A percentile compares a stretch with the other conserved stretches of the same genome.
These are phyloP conservation scores for Choanephora cucurbitarum DNA, from an alignment of 371 early-diverging fungal genomes.

Conservation along the genomic window DNA sequence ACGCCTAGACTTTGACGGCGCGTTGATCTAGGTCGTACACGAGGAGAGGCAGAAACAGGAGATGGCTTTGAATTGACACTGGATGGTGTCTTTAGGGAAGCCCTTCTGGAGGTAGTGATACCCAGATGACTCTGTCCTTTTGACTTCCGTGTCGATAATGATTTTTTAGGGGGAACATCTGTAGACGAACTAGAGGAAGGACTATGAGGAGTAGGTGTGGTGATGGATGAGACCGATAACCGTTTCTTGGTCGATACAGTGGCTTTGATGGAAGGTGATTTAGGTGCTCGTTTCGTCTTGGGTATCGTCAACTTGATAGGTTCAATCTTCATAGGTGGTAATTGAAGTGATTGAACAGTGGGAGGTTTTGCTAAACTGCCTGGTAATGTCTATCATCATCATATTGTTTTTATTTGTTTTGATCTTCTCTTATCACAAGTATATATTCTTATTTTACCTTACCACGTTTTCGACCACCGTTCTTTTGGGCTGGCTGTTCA, in stretches of 20 bases:
- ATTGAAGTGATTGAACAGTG: slow-evolving; percentile 35
- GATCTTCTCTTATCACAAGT: no score
- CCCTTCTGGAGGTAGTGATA: slow-evolving; percentile 12
- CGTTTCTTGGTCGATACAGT: slow-evolving; percentile 14
- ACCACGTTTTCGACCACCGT: slow-evolving; percentile 38
- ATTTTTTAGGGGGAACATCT: slow-evolving; percentile 29
- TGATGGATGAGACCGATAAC: slow-evolving; percentile 13
- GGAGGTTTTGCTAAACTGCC: slow-evolving; percentile 53
- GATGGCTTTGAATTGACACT: slow-evolving; percentile 10
- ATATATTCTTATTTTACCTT: slow-evolving; percentile 38
- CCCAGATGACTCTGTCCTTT: slow-evolving; percentile 26
- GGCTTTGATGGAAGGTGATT: slow-evolving; percentile 29
- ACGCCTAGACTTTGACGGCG: slow-evolving; percentile 18
- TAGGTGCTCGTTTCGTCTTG: slow-evolving; percentile 11
- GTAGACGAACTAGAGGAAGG: slow-evolving; percentile 23
- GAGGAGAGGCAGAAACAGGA: slow-evolving; percentile 24
- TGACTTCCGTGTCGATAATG: slow-evolving; percentile 18
- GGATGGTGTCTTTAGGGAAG: slow-evolving; percentile 19
- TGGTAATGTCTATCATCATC: slow-evolving; percentile 47
- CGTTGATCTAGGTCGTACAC: slow-evolving; percentile 23
- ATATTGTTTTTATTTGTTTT: no score
- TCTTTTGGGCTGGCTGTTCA: slow-evolving; percentile 6
- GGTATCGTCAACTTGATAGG: slow-evolving; percentile 44
- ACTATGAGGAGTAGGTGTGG: slow-evolving; percentile 17
- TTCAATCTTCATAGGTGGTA: slow-evolving; percentile 56